Percentiles rank a stretch among this genome's conserved stretches.
phyloP scores from a whole-genome alignment of 805 yeast species.

The Tetrapisispora iriomotensis region DNA sequence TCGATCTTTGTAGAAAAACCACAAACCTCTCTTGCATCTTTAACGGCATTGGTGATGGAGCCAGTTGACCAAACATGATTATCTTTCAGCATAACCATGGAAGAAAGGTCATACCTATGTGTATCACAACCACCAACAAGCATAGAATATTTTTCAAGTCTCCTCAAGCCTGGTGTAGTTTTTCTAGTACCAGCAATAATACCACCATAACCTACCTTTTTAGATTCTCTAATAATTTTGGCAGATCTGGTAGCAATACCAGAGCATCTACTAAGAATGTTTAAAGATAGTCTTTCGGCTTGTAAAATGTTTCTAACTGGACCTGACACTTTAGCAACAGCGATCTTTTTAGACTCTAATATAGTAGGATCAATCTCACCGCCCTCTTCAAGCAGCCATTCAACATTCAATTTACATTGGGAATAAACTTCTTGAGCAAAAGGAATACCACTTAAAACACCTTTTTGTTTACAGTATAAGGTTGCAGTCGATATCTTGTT shows the following conservation, averaged over 20 bases:
- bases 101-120: slow-evolving; percentile 81
- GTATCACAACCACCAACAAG: slow-evolving; percentile 90
- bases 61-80: slow-evolving; percentile 92
- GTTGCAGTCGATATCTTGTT: slow-evolving; percentile 59
- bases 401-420: slow-evolving; percentile 61
- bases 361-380: slow-evolving; percentile 37
- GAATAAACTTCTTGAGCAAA: slow-evolving; percentile 77
- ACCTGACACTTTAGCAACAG: slow-evolving; percentile 72
- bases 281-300: slow-evolving; percentile 81
- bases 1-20: slow-evolving; percentile 88
- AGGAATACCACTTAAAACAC: slow-evolving; percentile 77
- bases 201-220: slow-evolving; percentile 62
- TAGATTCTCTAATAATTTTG: slow-evolving; percentile 49
- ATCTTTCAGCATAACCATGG: slow-evolving; percentile 95
- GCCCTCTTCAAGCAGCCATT: slow-evolving; percentile 75
- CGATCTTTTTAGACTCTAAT: slow-evolving; percentile 40
- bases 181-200: slow-evolving; percentile 92
- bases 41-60: slow-evolving; percentile 76
- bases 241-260: slow-evolving; percentile 78
- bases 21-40: slow-evolving; percentile 64
- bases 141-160: slow-evolving; percentile 88
- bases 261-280: slow-evolving; percentile 69
- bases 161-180: slow-evolving; percentile 92
- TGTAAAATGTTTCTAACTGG: slow-evolving; percentile 69
- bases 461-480: slow-evolving; percentile 69